These are phyloP conservation scores for Wickerhamomyces xylosicus DNA, from an alignment of 805 yeast species.

Conservation along the genomic window DNA sequence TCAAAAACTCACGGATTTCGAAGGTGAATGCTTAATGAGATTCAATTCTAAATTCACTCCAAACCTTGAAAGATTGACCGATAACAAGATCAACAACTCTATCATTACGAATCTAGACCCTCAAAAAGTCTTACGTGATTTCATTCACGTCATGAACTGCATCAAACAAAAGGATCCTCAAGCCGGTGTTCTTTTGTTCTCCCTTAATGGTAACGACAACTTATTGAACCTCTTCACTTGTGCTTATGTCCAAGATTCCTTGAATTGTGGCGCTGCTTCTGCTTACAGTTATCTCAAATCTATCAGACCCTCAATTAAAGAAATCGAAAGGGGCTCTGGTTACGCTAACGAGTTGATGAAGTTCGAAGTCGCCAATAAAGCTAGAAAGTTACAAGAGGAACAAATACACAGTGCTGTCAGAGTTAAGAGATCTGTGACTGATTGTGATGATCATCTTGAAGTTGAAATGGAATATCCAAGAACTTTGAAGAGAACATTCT, in stretches of 20 bases:
- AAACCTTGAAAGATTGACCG: slow-evolving; percentile 11
- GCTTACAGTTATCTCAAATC: slow-evolving; percentile 16
- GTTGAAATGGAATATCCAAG: slow-evolving; percentile 17
- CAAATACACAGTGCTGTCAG: not conserved
- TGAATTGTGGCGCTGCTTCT: slow-evolving; percentile 15
- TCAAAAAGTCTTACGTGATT: slow-evolving; percentile 17
- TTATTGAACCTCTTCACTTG: slow-evolving; percentile 14
- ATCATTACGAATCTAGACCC: slow-evolving; percentile 16
- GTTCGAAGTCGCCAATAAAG: slow-evolving; percentile 11
- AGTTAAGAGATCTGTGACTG: slow-evolving; percentile 15
- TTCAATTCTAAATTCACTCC: slow-evolving; percentile 19
- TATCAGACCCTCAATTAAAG: slow-evolving; percentile 17
- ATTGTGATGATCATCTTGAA: slow-evolving; percentile 16
- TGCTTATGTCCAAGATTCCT: slow-evolving; percentile 14
- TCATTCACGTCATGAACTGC: slow-evolving; percentile 9
- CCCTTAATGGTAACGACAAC: slow-evolving; percentile 21
- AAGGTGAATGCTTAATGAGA: slow-evolving; percentile 16
- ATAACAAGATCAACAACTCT: slow-evolving; percentile 14
- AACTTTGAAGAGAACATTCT: slow-evolving; percentile 13
- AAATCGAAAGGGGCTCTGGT: slow-evolving; percentile 15
- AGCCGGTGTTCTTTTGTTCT: slow-evolving; percentile 17
- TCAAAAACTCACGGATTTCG: slow-evolving; percentile 18
- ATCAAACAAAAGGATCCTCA: slow-evolving; percentile 16
- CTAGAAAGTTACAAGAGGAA: slow-evolving; percentile 12
- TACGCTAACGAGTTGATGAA: slow-evolving; percentile 15